Conservation (phyloP, 1,284 basidiomycete genomes). For the Ceratobasidium sp. region DNA sequence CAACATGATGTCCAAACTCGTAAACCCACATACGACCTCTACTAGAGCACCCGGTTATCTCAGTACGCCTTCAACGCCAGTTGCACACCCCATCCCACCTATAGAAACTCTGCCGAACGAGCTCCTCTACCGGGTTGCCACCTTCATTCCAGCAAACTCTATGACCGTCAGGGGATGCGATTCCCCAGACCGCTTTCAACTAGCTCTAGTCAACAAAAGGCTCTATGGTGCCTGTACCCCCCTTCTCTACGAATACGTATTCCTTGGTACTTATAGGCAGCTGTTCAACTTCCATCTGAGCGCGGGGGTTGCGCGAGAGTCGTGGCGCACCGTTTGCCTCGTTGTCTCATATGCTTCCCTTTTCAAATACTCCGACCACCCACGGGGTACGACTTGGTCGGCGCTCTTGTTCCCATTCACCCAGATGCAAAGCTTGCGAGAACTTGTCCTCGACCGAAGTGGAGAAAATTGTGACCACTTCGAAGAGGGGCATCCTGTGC, state of each 20-base stretch:
- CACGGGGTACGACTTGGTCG: background rate
- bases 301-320: conserved; percentile 17
- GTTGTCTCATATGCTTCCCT: conserved; percentile 10
- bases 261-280: conserved; percentile 16
- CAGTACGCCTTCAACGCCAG: background rate
- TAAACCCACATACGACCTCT: background rate
- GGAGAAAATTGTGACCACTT: background rate
- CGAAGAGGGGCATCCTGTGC: background rate
- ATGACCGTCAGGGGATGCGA: background rate
- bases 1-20: background rate
- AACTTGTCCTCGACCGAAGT: conserved; percentile 14
- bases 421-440: conserved; percentile 2
- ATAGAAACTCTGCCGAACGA: conserved; percentile 27
- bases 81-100: background rate
- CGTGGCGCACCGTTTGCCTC: conserved; percentile 11
- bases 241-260: conserved; percentile 33
- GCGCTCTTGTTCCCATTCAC: background rate
- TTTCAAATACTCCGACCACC: background rate
- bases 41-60: background rate
- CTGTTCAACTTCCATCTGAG: conserved; percentile 10
- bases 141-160: conserved; percentile 30
- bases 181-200: conserved; percentile 30
- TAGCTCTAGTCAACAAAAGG: conserved; percentile 6
- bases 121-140: conserved; percentile 29
- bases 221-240: conserved; percentile 15